phyloP scores from a whole-genome alignment of 1,139 yeast species.

The Pichia sp. region DNA sequence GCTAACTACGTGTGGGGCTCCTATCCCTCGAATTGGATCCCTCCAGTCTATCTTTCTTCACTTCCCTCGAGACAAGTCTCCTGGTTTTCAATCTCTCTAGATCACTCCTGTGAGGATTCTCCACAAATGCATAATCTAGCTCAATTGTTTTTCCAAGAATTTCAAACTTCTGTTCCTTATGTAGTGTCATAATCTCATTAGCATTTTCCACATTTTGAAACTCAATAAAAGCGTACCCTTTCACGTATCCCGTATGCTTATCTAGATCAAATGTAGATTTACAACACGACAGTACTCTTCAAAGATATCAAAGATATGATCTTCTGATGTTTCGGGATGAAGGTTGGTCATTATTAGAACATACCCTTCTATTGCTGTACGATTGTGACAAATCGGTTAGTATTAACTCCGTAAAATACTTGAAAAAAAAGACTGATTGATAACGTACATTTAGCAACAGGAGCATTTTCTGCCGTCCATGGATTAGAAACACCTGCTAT shows the following conservation, averaged over 20 bases:
- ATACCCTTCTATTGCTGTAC: constrained; percentile 42
- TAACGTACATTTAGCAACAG: constrained; percentile 16
- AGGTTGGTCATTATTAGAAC: constrained; percentile 39
- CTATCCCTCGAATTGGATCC: constrained; percentile 8
- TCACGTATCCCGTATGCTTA: constrained; percentile 42
- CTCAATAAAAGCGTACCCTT: constrained; percentile 42
- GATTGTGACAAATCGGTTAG: no score
- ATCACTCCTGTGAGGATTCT: constrained; percentile 1
- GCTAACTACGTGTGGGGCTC: constrained; percentile 6
- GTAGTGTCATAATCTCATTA: constrained; percentile 30
- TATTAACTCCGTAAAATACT: neutral
- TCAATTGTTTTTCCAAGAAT: constrained; percentile 34
- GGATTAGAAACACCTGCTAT: constrained; percentile 10
- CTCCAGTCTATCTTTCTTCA: neutral
- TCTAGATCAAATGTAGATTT: constrained; percentile 40
- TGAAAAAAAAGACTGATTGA: neutral
- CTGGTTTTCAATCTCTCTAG: neutral
- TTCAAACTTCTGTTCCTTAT: constrained; percentile 30
- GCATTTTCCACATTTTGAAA: constrained; percentile 36
- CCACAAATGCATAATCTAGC: constrained; percentile 40
- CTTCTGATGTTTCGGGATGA: constrained; percentile 46
- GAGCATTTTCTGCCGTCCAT: constrained; percentile 13
- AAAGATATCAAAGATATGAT: constrained; percentile 40
- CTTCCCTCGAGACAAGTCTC: neutral
- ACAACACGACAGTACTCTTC: constrained; percentile 40